Percentiles rank a stretch among this genome's conserved stretches.
These are phyloP conservation scores for Plasmodium sp. DNA, from an alignment of 169 alveolate genomes.

Conservation along the genomic window DNA sequence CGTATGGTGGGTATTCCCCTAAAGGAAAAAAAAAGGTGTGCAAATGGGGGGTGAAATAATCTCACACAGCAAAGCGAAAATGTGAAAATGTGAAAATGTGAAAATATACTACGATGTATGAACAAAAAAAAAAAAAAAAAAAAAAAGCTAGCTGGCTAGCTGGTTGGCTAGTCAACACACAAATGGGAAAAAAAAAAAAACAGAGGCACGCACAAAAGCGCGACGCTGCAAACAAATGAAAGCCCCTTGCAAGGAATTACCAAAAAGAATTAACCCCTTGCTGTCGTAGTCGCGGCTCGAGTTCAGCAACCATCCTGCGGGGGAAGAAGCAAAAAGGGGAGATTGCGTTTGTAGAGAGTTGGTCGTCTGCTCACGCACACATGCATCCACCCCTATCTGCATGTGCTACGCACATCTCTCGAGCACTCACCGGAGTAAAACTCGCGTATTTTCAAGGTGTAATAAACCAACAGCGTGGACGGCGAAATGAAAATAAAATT, in stretches of 20 bases:
- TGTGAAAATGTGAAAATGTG: neutral
- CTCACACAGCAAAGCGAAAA: neutral
- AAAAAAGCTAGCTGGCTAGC: neutral
- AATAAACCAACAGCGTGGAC: slow-evolving; percentile 12
- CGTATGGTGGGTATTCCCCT: slow-evolving; percentile 77
- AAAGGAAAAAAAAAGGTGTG: neutral
- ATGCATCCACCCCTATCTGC: neutral
- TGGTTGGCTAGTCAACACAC: neutral
- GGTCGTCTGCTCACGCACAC: neutral
- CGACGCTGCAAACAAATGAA: neutral
- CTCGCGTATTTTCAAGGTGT: slow-evolving; percentile 46
- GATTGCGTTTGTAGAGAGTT: neutral
- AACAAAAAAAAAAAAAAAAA: neutral
- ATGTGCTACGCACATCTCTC: neutral
- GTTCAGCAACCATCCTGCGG: slow-evolving; percentile 66
- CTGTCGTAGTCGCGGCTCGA: slow-evolving; percentile 26
- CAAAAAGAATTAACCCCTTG: slow-evolving; percentile 72
- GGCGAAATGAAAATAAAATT: slow-evolving; percentile 66
- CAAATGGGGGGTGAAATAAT: neutral
- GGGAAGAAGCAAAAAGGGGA: slow-evolving; percentile 11
- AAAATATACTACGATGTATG: neutral
- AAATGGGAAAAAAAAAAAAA: neutral
- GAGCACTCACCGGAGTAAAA: slow-evolving; percentile 52
- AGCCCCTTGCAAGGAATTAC: slow-evolving; percentile 4
- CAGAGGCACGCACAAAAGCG: neutral